Conservation (phyloP, 2,329 filamentous ascomycete genomes). For the Fusarium coffeatum region DNA sequence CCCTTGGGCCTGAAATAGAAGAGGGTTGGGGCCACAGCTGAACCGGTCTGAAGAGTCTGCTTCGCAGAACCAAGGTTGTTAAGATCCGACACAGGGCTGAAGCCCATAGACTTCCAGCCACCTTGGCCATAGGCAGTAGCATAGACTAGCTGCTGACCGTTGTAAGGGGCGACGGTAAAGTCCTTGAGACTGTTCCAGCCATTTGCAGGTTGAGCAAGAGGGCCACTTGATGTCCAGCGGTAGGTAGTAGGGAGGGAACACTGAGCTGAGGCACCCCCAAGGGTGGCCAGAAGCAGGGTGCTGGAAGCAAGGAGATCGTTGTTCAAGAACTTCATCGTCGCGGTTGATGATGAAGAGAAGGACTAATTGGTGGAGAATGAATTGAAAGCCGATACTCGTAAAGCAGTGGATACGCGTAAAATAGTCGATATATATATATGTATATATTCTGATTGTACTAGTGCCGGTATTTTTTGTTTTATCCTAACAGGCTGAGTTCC, state of each 20-base stretch:
- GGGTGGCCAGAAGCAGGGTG: background rate
- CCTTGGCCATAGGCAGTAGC: slow-evolving; percentile 58
- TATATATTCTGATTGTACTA: background rate
- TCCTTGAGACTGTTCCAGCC: slow-evolving; percentile 62
- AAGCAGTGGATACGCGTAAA: background rate
- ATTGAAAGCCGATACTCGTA: background rate
- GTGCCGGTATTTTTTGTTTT: no score
- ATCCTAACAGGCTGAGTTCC: background rate
- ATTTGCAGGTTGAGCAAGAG: slow-evolving; percentile 11
- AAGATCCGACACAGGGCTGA: slow-evolving; percentile 66
- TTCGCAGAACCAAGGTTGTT: slow-evolving; percentile 60
- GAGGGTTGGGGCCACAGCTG: slow-evolving; percentile 70
- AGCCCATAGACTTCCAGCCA: slow-evolving; percentile 69
- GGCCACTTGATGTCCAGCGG: slow-evolving; percentile 19
- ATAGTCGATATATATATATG: background rate
- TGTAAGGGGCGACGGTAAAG: slow-evolving; percentile 66
- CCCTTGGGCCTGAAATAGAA: slow-evolving; percentile 72
- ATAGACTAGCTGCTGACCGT: slow-evolving; percentile 71
- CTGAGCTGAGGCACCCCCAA: background rate
- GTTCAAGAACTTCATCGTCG: background rate
- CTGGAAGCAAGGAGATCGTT: background rate
- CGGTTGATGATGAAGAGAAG: background rate
- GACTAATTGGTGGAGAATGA: background rate
- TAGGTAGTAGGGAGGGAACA: slow-evolving; percentile 27
- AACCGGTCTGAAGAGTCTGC: slow-evolving; percentile 63